Conservation (phyloP, 768 basidiomycete genomes). For the Neoboletus subvelutipes region DNA sequence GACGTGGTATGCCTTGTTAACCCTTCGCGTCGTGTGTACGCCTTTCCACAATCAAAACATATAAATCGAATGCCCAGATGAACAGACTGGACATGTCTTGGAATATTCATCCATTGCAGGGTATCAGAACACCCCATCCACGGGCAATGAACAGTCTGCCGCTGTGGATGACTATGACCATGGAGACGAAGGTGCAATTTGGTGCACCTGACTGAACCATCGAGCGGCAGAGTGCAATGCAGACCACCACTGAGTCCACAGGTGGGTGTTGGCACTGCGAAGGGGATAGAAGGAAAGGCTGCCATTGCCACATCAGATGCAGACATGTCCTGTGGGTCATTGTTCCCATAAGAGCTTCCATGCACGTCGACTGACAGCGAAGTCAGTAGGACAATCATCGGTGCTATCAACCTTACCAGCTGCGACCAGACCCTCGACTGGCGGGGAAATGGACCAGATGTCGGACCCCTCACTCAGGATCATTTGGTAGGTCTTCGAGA, state of each 20-base stretch:
- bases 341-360: no score
- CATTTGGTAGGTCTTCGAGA: no score
- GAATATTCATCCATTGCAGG: slow-evolving; percentile 17
- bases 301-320: not conserved
- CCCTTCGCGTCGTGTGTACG: slow-evolving; percentile 4
- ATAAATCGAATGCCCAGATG: slow-evolving; percentile 13
- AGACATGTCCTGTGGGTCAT: not conserved
- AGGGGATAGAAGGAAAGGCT: not conserved
- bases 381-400: no score
- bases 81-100: slow-evolving; percentile 15
- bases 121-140: slow-evolving; percentile 10
- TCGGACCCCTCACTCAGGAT: no score
- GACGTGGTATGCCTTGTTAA: slow-evolving; percentile 5
- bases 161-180: slow-evolving; percentile 9
- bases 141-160: slow-evolving; percentile 9
- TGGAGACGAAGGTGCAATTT: slow-evolving; percentile 14
- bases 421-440: no score
- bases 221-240: slow-evolving; percentile 5
- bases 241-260: slow-evolving; percentile 9
- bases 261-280: not conserved
- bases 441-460: no score
- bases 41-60: slow-evolving; percentile 6
- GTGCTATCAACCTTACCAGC: no score
- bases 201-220: slow-evolving; percentile 6
- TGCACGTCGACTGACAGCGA: no score